Evolutionary conservation across 1,139 yeast genomes (phyloP).

Genomic region (Taphrina deformans): DNA sequence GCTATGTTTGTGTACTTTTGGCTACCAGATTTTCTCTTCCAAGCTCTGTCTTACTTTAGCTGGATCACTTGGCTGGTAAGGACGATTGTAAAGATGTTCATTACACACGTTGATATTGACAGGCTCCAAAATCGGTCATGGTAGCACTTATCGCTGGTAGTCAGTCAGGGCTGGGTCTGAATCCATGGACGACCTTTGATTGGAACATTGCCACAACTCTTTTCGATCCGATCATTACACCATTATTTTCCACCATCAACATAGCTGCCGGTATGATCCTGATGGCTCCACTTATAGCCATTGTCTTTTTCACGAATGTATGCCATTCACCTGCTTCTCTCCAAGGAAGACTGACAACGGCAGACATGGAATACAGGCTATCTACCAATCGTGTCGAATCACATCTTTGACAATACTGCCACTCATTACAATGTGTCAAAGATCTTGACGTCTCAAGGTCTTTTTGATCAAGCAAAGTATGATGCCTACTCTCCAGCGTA

Average conservation of each 20-base stretch:
- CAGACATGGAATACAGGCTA: slow-evolving; percentile 44
- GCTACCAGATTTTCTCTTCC: slow-evolving; percentile 58
- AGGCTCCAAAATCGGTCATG: slow-evolving; percentile 54
- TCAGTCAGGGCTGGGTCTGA: slow-evolving; percentile 55
- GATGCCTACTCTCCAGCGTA: slow-evolving; percentile 59
- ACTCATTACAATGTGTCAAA: slow-evolving; percentile 49
- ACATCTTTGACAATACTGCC: slow-evolving; percentile 55
- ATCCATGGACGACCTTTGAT: slow-evolving; percentile 47
- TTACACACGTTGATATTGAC: not conserved
- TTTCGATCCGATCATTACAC: not conserved
- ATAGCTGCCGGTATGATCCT: not conserved
- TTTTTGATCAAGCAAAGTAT: slow-evolving; percentile 55
- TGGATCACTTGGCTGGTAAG: slow-evolving; percentile 43
- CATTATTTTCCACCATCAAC: slow-evolving; percentile 49
- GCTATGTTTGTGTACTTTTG: slow-evolving; percentile 56
- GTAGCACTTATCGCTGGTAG: slow-evolving; percentile 59
- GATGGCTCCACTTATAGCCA: not conserved
- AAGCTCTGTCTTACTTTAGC: slow-evolving; percentile 55
- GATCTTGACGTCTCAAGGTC: slow-evolving; percentile 50
- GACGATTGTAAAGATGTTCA: not conserved
- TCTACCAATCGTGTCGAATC: slow-evolving; percentile 40
- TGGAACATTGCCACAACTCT: slow-evolving; percentile 43
- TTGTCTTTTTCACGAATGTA: not conserved
- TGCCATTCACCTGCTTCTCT: not conserved
- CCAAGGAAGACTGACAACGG: not conserved